A percentile compares a stretch with the other conserved stretches of the same genome.
Evolutionary conservation across 2,329 filamentous ascomycete species (phyloP).

Genomic region (Trichoderma lentiforme): DNA sequence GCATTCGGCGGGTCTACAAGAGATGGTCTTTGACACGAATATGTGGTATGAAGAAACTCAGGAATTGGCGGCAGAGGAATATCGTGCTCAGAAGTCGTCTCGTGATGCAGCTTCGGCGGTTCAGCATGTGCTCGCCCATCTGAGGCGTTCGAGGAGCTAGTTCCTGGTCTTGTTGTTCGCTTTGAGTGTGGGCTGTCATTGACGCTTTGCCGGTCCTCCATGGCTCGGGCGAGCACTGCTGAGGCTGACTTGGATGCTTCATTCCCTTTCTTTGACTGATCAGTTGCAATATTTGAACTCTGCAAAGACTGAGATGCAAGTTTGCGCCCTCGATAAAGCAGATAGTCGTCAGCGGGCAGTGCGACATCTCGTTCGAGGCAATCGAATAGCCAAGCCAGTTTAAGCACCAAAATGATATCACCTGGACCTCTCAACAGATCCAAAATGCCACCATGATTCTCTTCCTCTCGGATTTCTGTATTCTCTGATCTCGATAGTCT

Average conservation of each 20-base stretch:
- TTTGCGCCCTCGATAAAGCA: slow-evolving; percentile 52
- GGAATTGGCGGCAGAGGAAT: slow-evolving; percentile 63
- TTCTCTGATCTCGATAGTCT: slow-evolving; percentile 21
- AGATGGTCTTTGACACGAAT: slow-evolving; percentile 79
- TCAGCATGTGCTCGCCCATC: slow-evolving; percentile 7
- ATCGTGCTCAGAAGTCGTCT: slow-evolving; percentile 79
- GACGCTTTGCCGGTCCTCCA: slow-evolving; percentile 18
- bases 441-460: neutral
- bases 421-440: neutral
- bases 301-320: neutral
- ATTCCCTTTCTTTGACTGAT: neutral
- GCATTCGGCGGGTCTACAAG: slow-evolving; percentile 68
- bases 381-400: slow-evolving; percentile 56
- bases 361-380: slow-evolving; percentile 44
- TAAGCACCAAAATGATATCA: slow-evolving; percentile 50
- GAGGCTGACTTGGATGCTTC: neutral
- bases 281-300: neutral
- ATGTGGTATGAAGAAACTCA: slow-evolving; percentile 57
- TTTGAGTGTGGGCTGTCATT: neutral
- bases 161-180: slow-evolving; percentile 6
- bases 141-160: neutral
- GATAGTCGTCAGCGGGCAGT: slow-evolving; percentile 48
- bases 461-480: neutral
- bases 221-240: slow-evolving; percentile 25
- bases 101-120: slow-evolving; percentile 51